A percentile compares a stretch with the other conserved stretches of the same genome.
Evolutionary conservation across 306 rosid genomes (phyloP).

Genomic region (Dryas alaskensis): DNA sequence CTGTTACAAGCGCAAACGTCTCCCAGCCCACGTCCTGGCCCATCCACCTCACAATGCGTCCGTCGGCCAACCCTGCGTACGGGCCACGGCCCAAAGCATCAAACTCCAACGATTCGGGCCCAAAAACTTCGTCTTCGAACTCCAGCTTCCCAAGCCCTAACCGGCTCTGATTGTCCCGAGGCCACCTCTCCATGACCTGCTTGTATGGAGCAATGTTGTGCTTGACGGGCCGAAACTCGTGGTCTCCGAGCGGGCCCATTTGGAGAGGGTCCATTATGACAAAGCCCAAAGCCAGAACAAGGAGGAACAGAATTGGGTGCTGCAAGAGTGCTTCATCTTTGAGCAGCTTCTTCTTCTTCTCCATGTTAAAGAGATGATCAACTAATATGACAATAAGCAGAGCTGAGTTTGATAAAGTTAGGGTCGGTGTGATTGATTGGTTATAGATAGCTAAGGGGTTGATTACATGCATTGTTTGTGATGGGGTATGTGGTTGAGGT

Average conservation of each 20-base stretch:
- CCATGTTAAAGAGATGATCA: constrained; percentile 34
- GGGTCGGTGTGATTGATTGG: background rate
- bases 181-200: constrained; percentile 77
- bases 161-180: constrained; percentile 69
- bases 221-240: constrained; percentile 69
- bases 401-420: background rate
- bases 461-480: constrained; percentile 11
- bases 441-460: background rate
- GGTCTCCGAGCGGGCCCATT: constrained; percentile 64
- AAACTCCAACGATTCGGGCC: constrained; percentile 89
- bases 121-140: constrained; percentile 69
- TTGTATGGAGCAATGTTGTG: constrained; percentile 78
- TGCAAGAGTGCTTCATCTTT: constrained; percentile 69
- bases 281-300: constrained; percentile 57
- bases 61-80: constrained; percentile 84
- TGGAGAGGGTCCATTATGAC: constrained; percentile 84
- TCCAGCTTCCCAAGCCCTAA: constrained; percentile 60
- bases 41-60: constrained; percentile 95
- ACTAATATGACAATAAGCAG: too few species aligned
- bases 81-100: constrained; percentile 78
- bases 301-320: constrained; percentile 54
- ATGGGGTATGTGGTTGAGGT: background rate
- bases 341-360: constrained; percentile 50
- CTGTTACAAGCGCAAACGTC: constrained; percentile 74
- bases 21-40: constrained; percentile 82